These are phyloP conservation scores for Coprinellus aureogranulatus DNA, from an alignment of 768 basidiomycete species.

Conservation along the genomic window DNA sequence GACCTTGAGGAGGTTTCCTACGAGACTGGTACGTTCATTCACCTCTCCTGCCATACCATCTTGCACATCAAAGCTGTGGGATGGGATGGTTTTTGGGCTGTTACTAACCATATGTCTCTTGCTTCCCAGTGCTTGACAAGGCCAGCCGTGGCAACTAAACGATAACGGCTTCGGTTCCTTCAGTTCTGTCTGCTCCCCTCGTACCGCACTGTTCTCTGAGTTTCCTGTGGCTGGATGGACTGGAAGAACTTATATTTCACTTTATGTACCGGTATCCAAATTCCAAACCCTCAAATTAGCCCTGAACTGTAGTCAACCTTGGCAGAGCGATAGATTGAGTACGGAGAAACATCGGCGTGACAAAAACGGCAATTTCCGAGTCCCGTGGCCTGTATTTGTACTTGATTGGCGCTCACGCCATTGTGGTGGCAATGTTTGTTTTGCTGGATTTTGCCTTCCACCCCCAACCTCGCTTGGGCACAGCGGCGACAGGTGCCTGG, in stretches of 20 bases:
- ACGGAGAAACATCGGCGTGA: neutral
- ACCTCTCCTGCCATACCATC: too few relatives aligned
- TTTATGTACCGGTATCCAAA: too few relatives aligned
- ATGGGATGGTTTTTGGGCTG: slow-evolving; percentile 1
- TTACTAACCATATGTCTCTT: too few relatives aligned
- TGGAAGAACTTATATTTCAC: too few relatives aligned
- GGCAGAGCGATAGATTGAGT: too few relatives aligned
- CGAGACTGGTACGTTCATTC: slow-evolving; percentile 68
- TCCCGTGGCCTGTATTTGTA: slow-evolving; percentile 30
- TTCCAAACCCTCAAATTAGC: too few relatives aligned
- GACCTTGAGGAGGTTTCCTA: slow-evolving; percentile 70
- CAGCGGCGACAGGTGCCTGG: too few relatives aligned
- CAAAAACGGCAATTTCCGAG: neutral
- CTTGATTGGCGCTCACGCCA: slow-evolving; percentile 38
- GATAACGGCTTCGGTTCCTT: neutral
- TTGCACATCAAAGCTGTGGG: too few relatives aligned
- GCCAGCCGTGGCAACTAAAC: slow-evolving; percentile 21
- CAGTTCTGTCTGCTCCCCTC: neutral
- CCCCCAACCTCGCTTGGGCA: too few relatives aligned
- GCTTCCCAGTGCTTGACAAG: slow-evolving; percentile 27
- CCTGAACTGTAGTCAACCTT: too few relatives aligned
- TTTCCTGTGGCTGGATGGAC: too few relatives aligned
- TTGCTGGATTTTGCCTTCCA: slow-evolving; percentile 35
- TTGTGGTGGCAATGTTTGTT: slow-evolving; percentile 39
- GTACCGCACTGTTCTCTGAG: too few relatives aligned